Evolutionary conservation across 805 yeast species (phyloP), one percentile per base, ranked within the genome.

Genomic region (Wickerhamomyces alni): DNA sequence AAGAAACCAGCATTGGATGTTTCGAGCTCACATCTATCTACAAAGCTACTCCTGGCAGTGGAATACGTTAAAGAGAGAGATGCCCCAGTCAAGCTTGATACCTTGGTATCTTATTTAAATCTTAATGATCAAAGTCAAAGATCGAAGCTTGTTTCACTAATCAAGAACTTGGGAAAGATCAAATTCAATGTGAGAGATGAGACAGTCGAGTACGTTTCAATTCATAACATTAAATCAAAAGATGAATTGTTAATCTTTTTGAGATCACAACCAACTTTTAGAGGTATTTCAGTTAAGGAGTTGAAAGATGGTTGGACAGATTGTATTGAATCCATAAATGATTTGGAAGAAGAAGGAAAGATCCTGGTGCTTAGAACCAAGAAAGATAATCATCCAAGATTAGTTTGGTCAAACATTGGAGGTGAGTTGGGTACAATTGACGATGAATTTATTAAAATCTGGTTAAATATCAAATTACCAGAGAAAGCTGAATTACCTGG

Each of bases 261-360:
- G 45, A 73, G 88, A 51, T 69, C 78, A 18, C 96, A 88, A 63
- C 80, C 84, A 2, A 86, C 96, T 2, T 89, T 87, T 60, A 85
- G 81, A 57, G 98, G 99, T 2, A 73, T 82, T 2, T 68, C 88
- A 0, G 96, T 91, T 22, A 86, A 57, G 35, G 73, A 70, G 39
- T 61, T 80, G 36, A 77, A 77, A 50, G 96, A 87, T 55, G 99
- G 99, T 18, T 93, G 99, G 99, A 75, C 85, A 38, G 91, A 88
- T 13, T 91, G 96, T 59, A 61, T 82, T 29, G 80, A 77, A 5
- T 82, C 93, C 0, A 79, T 93, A 19, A 79, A 80, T 36, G 81
- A 83, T 50, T 66, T 93, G 24, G 99, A 93, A 56, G 70, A 71
- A 40, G 82, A 82, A 41, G 75, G 82, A 41, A 82, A 84, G 53